Evolutionary conservation across 352 stramenopile species (phyloP), one percentile per base, ranked within the genome.

Genomic region (Globisporangium carolinianum): DNA sequence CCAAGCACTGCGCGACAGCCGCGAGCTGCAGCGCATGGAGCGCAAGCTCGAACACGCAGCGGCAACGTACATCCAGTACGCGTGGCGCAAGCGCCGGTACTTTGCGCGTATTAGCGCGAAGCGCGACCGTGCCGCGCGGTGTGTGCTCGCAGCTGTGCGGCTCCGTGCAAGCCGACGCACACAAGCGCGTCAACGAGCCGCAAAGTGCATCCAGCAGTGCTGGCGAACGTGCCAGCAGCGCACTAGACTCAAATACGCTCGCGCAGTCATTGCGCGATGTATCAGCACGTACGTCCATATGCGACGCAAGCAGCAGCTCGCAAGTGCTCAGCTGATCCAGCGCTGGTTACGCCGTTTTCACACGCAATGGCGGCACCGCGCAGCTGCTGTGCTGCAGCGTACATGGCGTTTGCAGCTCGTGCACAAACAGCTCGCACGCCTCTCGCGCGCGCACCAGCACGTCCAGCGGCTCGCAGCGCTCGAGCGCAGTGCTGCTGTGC

Each of bases 61-160:
- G 6, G 79, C 77, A 2, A 71, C 75, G 0, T 89, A 86, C 62
- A 86, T 91, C 46, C 81, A 91, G 57, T 76, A 84, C 53, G 52
- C 85, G 35, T 87, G 74, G 69, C 70, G 79, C 5, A 68, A 65
- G 2, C 69, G 63, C 18, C 24, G 48, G 47, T 61, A 58, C 51
- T 59, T 49, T 15, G 35, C 42, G 10, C 39, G 55, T 0, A 47
- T 46, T n/a, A 11, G 37, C 42, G 60, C 72, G 48, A 24, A 56
- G 49, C 46, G 50, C 4, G 24, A 65, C 38, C 58, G 61, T 45
- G 74, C 78, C 54, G 66, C 50, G 71, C 76, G 38, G 61, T 61
- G 42, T 61, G 18, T 91, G 10, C 55, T 67, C 1, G 71, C 71
- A 12, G 84, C 68, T n/a, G 41, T 83, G 42, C 43, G 18, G 62